Evolutionary conservation across 2,329 filamentous ascomycete genomes (phyloP).

Genomic region (Aspergillus quadricinctus): DNA sequence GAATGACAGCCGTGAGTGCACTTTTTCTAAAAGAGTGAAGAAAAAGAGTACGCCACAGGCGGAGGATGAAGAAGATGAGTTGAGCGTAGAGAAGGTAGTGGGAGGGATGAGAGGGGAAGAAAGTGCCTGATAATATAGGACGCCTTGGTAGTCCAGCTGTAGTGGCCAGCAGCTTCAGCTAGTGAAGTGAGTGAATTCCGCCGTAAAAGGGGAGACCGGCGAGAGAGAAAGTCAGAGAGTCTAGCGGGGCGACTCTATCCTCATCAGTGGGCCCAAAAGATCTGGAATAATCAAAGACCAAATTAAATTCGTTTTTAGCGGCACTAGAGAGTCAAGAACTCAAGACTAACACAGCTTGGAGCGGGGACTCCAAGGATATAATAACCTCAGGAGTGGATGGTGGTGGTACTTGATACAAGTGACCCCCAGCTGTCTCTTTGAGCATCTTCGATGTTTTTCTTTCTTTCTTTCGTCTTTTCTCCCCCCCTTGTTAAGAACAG

Average conservation of each 20-base stretch:
- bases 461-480: too few species aligned
- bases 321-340: neutral
- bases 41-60: constrained; percentile 23
- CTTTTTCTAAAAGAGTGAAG: constrained; percentile 29
- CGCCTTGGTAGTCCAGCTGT: constrained; percentile 8
- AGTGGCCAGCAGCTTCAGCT: constrained; percentile 6
- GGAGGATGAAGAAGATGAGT: constrained; percentile 12
- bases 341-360: neutral
- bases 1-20: constrained; percentile 29
- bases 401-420: neutral
- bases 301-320: constrained; percentile 9
- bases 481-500: neutral
- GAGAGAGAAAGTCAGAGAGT: neutral
- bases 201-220: constrained; percentile 9
- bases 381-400: neutral
- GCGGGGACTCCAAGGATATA: neutral
- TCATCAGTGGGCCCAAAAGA: constrained; percentile 17
- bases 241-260: constrained; percentile 5
- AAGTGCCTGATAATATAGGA: constrained; percentile 15
- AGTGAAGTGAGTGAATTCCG: neutral
- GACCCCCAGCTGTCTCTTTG: neutral
- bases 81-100: constrained; percentile 16
- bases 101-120: constrained; percentile 7
- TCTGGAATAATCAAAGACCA: constrained; percentile 17
- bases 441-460: neutral